These are phyloP conservation scores for Alternaria sp. DNA, from an alignment of 2,329 filamentous ascomycete species.

Conservation along the genomic window DNA sequence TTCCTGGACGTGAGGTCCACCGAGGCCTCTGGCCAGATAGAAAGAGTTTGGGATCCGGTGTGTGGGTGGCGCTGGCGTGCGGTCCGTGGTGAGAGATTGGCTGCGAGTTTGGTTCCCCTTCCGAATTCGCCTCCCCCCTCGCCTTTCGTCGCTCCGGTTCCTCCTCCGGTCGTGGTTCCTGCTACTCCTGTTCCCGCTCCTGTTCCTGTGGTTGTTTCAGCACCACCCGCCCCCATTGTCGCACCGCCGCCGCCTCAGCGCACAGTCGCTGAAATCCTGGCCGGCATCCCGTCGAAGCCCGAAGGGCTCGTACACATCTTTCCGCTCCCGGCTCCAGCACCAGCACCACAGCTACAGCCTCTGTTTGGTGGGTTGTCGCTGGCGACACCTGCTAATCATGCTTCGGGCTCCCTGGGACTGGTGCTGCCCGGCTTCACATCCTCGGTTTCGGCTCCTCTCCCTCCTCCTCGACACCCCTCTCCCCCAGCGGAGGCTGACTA, in stretches of 20 bases:
- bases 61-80: constrained; percentile 6
- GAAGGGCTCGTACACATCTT: not conserved
- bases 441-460: not conserved
- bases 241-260: not conserved
- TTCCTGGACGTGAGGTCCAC: constrained; percentile 3
- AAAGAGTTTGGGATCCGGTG: constrained; percentile 2
- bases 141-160: not conserved
- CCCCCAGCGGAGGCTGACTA: not conserved
- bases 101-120: not conserved
- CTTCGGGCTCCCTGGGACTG: not conserved
- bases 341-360: not conserved
- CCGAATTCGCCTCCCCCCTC: not conserved
- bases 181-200: not conserved
- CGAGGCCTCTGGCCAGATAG: constrained; percentile 1
- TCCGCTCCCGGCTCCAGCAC: not conserved
- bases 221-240: not conserved
- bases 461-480: not conserved
- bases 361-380: not conserved
- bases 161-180: not conserved
- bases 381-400: not conserved
- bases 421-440: constrained; percentile 1
- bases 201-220: not conserved
- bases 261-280: not conserved
- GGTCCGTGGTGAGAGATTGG: not conserved
- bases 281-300: not conserved